Base-by-base conservation (phyloP, 176 grass and related monocot species). In the Elymus sibiricus region DNA sequence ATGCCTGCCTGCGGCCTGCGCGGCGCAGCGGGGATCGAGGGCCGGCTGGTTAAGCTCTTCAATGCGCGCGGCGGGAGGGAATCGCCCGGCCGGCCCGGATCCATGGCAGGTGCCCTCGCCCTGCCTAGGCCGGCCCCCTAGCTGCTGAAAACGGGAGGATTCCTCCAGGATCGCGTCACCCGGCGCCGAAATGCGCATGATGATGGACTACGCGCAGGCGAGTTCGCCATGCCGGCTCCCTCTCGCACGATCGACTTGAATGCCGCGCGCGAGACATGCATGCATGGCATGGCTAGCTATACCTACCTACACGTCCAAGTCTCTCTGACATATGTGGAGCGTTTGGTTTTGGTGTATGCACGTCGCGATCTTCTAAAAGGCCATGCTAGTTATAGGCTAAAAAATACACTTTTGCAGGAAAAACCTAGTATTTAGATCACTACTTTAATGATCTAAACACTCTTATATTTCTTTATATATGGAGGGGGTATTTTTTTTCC, bases 101-200 rank as follows among this genome's bases (percentile, higher is more conserved):
- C 74, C 81, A 80, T 56, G 76, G 65, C 43, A 75, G 28, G 44
- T 38, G 66, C 56, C 72, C 34, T 53, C 49, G 14, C 47, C 46
- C 46, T 47, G 1, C 62, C 65, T 60, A 35, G 49, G 49, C 29
- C 29, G 29, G 29, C 32, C 35, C 81, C 55, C 34, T 68, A 1
- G 46, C 81, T 80, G 70, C 69, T 25, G 80, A 87, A 74, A 87
- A 86, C 40, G 49, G 43, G 51, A 86, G 72, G 58, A n/a, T 80
- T 83, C 68, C 5, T 73, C 31, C 64, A 22, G 53, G 87, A 85
- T 55, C 72, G 55, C 82, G 62, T 95, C 91, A 93, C 61, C 35
- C 70, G 40, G 44, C 46, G 87, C 76, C 64, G 39, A 77, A 84
- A 75, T 39, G 32, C 67, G 42, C 74, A 88, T 88, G 35, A 79